Evolutionary conservation across 2,329 filamentous ascomycete species (phyloP).

Genomic region (Colletotrichum theobromicola): DNA sequence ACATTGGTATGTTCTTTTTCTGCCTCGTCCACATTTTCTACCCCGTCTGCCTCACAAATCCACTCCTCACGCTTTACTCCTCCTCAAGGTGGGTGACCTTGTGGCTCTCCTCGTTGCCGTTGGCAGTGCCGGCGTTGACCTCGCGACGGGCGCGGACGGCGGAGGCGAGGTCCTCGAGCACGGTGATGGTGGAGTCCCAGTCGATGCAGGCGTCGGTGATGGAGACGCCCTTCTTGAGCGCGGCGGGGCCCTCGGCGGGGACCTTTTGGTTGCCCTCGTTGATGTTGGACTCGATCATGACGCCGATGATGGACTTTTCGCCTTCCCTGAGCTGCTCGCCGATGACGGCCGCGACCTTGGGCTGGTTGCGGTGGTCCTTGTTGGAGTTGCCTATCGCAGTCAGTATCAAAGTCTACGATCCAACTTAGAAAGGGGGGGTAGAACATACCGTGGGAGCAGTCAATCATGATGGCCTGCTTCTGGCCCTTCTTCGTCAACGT

Average conservation of each 20-base stretch:
- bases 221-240: conserved; percentile 85
- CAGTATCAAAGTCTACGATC: not conserved
- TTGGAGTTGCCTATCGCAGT: conserved; percentile 79
- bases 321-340: conserved; percentile 87
- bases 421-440: not conserved
- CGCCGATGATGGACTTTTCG: conserved; percentile 87
- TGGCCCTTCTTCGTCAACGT: conserved; percentile 82
- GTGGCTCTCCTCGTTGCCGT: conserved; percentile 32
- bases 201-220: conserved; percentile 97
- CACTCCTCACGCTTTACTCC: conserved; percentile 39
- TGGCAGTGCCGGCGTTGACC: conserved; percentile 42
- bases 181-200: conserved; percentile 84
- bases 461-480: conserved; percentile 92
- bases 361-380: conserved; percentile 98
- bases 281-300: conserved; percentile 99
- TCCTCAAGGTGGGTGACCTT: conserved; percentile 57
- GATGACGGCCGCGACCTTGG: conserved; percentile 83
- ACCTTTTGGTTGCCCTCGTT: conserved; percentile 91
- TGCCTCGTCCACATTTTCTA: not conserved
- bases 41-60: not conserved
- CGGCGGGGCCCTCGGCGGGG: conserved; percentile 78
- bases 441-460: conserved; percentile 88
- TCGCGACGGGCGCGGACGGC: conserved; percentile 79
- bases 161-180: conserved; percentile 85
- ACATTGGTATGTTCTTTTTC: not conserved